Percentiles rank a stretch among this genome's conserved stretches.
These are phyloP conservation scores for Yarrowia sp. DNA, from an alignment of 805 yeast genomes.

Conservation along the genomic window DNA sequence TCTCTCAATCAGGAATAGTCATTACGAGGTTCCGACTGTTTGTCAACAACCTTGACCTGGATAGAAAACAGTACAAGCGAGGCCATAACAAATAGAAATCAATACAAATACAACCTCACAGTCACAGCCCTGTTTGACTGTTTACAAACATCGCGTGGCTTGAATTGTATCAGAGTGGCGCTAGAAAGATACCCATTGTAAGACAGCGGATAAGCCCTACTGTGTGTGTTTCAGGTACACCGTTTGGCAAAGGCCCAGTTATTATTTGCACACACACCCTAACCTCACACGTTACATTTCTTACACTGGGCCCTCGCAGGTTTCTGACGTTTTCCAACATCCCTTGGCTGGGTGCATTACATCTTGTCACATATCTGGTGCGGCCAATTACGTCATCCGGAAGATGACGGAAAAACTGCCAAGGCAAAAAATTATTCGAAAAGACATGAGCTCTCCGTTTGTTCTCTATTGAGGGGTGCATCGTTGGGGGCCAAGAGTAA, in stretches of 20 bases:
- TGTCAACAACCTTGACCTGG: not conserved
- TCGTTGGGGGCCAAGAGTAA: slow-evolving; percentile 9
- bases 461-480: not conserved
- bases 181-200: too few species aligned
- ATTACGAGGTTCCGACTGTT: not conserved
- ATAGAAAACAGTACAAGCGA: not conserved
- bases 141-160: too few species aligned
- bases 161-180: too few species aligned
- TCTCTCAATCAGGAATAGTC: slow-evolving; percentile 13
- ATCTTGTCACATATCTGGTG: not conserved
- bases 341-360: not conserved
- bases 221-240: not conserved
- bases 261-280: not conserved
- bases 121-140: too few species aligned
- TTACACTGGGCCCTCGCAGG: slow-evolving; percentile 10
- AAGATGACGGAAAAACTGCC: slow-evolving; percentile 18
- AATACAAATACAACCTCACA: not conserved
- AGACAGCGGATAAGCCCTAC: too few species aligned
- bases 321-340: not conserved
- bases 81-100: not conserved
- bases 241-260: not conserved
- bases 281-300: slow-evolving; percentile 11
- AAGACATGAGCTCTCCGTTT: not conserved
- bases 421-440: not conserved
- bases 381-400: slow-evolving; percentile 18